Base-by-base conservation (phyloP, 805 yeast species). In the Naumovozyma dairenensis region DNA sequence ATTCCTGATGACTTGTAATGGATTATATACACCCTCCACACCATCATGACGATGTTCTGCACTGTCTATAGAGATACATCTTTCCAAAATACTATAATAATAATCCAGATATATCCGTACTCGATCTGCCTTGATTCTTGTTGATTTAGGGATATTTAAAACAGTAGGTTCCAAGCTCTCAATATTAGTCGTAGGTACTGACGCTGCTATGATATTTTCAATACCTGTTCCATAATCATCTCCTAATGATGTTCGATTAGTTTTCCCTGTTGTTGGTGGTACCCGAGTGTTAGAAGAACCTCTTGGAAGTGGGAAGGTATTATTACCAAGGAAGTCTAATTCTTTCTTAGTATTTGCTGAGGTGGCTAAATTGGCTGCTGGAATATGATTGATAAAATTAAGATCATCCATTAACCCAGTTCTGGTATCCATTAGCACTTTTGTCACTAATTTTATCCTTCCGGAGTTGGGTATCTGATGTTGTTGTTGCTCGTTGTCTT, bases 1-100 rank as follows among this genome's bases (percentile, higher is more conserved):
- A 55, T 84, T 80, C 36, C 96, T 61, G 18, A 85, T 73, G n/a
- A 77, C 69, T 55, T 83, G 94, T 28, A 85, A 60, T 3, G 95
- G 95, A 50, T 85, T 85, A 61, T 77, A 85, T 3, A 72, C 69
- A 2, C 79, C 82, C 36, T 77, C 84, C 3, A 80, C 69, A 2
- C 71, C 72, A 2, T 65, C 67, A 41, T 69, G 46, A 43, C 49
- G 30, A 44, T 44, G 39, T 46, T 41, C 31, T 13, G 33, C 33
- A 12, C 31, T 36, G 13, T 39, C 51, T 9, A 40, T 34, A 7
- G 57, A 58, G 22, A 65, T 58, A 17, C 60, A 57, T 37, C 67
- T 55, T 41, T 69, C 73, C 19, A 76, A 39, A 32, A 66, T 59
- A 12, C 59, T 51, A 46, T 73, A 77, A 47, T 71, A 74, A 37